Evolutionary conservation across 1,284 basidiomycete genomes (phyloP).

Genomic region (Pterulicium gracile): DNA sequence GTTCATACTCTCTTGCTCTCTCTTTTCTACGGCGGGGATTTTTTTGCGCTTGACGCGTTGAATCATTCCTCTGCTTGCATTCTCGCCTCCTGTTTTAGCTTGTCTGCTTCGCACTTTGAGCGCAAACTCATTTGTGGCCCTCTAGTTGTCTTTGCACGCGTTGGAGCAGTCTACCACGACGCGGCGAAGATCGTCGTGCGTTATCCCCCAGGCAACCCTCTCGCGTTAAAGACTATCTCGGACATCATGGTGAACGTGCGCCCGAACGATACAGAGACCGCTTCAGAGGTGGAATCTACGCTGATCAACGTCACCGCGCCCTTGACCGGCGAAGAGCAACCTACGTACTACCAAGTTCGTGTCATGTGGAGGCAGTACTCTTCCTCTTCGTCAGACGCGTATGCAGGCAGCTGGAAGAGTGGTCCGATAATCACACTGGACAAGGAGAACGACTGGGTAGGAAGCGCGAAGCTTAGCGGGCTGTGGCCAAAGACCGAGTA

Average conservation of each 20-base stretch:
- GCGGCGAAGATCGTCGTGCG: conserved; percentile 52
- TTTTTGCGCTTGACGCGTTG: no score
- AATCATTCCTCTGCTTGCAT: no score
- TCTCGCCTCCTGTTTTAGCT: no score
- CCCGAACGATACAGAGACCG: no score
- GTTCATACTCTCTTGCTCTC: no score
- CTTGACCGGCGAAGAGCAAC: not conserved
- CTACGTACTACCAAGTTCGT: conserved; percentile 23
- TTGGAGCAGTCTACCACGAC: conserved; percentile 60
- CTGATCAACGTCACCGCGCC: not conserved
- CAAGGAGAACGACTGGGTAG: conserved; percentile 53
- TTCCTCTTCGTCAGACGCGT: conserved; percentile 11
- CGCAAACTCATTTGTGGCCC: no score
- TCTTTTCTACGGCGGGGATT: no score
- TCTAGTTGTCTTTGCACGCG: conserved; percentile 50
- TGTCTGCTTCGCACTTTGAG: no score
- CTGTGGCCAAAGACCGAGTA: conserved; percentile 67
- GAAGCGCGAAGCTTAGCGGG: conserved; percentile 40
- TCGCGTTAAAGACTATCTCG: no score
- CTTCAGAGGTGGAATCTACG: no score
- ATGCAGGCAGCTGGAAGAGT: conserved; percentile 31
- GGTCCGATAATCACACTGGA: conserved; percentile 39
- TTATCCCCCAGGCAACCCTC: conserved; percentile 31
- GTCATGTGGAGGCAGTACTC: conserved; percentile 38
- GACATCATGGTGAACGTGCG: no score